Evolutionary conservation across 176 grass and related monocot species (phyloP), one percentile per base, ranked within the genome.

Genomic region (Aechmea fasciata): DNA sequence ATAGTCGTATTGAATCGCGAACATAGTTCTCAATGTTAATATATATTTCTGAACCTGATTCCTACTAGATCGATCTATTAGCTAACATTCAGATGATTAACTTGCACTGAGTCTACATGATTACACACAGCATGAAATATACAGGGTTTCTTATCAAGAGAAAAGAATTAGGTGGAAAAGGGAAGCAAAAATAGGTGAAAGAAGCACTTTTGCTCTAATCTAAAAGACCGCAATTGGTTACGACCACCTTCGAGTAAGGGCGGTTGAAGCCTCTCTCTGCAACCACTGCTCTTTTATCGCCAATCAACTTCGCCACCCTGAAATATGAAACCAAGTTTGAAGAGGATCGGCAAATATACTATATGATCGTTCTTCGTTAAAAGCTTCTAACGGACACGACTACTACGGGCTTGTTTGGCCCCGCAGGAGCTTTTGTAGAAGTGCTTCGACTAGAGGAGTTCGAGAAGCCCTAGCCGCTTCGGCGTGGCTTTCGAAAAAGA

Each of bases 301-400:
- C 92, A 3, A 96, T 96, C 71, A 96, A 66, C 83, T 96, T 96
- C 15, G 88, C 92, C 79, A 92, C 92, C 51, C 88, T 96, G 84
- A 70, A 14, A 52, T 50, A 7, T 3, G 17, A 19, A 75, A 52
- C 15, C 10, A 17, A 59, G 19, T 2, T 7, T 17, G 14, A 18
- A 59, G 19, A 59, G 15, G 6, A 59, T 59, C n/a, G 20, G 54
- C 54, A 17, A 41, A 17, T 59, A 14, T 13, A 15, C 17, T 57
- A 15, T n/a, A 57, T 13, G 8, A 14, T 14, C 12, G n/a, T 15
- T 55, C 3, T 10, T 53, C 2, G 3, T 2, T 53, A 53, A 11
- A 10, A 53, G 17, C 52, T 57, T 17, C 13, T 4, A 10, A 7
- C 3, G 19, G 20, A 19, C 15, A 17, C 19, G 54, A 55, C 15